Conservation (phyloP, 495 filamentous ascomycete species). For the Chaetomidium leptoderma region DNA sequence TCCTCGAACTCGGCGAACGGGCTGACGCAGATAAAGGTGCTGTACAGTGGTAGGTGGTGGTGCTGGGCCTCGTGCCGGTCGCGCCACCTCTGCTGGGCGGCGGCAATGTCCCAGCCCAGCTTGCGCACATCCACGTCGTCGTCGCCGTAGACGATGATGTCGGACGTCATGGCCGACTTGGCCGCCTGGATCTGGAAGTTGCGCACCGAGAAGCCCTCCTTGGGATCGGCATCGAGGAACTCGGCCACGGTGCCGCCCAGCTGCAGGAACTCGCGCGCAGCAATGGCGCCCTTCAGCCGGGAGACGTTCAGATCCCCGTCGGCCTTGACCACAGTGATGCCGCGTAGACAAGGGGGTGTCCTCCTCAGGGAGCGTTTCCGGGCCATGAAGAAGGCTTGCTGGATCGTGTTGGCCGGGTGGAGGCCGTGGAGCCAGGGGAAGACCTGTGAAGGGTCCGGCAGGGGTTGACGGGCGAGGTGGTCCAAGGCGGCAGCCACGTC, state of each 20-base stretch:
- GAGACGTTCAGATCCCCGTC: conserved; percentile 71
- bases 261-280: conserved; percentile 70
- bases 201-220: conserved; percentile 74
- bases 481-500: conserved; percentile 68
- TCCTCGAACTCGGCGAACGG: conserved; percentile 71
- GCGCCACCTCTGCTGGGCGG: conserved; percentile 72
- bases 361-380: conserved; percentile 66
- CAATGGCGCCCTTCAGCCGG: conserved; percentile 80
- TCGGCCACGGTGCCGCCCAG: conserved; percentile 36
- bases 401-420: conserved; percentile 83
- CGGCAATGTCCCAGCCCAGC: conserved; percentile 65
- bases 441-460: conserved; percentile 76
- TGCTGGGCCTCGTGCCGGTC: conserved; percentile 53
- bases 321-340: conserved; percentile 82
- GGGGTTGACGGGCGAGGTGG: conserved; percentile 65
- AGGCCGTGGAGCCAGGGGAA: conserved; percentile 98
- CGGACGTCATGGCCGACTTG: conserved; percentile 82
- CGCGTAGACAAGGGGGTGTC: conserved; percentile 74
- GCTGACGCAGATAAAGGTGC: conserved; percentile 72
- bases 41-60: conserved; percentile 60
- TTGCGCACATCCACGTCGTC: conserved; percentile 58
- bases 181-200: conserved; percentile 97
- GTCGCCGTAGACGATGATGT: conserved; percentile 88
- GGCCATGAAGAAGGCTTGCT: conserved; percentile 81
- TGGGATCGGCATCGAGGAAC: conserved; percentile 77